phyloP scores from a whole-genome alignment of 805 yeast genomes.

The Kluyveromyces wickerhamii region DNA sequence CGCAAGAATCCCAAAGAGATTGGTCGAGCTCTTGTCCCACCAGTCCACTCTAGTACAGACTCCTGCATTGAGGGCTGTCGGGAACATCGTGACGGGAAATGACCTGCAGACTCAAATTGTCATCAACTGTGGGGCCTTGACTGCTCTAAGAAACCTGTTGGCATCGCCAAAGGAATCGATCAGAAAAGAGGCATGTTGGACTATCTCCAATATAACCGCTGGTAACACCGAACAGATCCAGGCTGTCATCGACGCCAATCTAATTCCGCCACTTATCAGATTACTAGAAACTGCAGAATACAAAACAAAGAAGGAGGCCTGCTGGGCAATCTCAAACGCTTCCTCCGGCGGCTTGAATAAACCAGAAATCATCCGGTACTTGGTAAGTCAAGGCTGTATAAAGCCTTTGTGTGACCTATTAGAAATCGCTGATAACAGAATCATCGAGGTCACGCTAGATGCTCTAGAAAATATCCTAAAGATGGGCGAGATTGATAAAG shows the following conservation, averaged over 20 bases:
- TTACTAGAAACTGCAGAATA: conserved; percentile 78
- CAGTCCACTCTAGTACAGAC: conserved; percentile 85
- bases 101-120: conserved; percentile 93
- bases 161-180: conserved; percentile 83
- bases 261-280: conserved; percentile 85
- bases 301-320: conserved; percentile 96
- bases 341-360: conserved; percentile 88
- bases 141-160: conserved; percentile 73
- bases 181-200: conserved; percentile 98
- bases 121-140: conserved; percentile 84
- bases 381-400: conserved; percentile 92
- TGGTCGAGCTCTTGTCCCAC: conserved; percentile 84
- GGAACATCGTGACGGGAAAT: conserved; percentile 96
- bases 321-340: conserved; percentile 99
- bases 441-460: conserved; percentile 90
- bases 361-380: conserved; percentile 89
- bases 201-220: conserved; percentile 95
- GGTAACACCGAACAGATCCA: conserved; percentile 94
- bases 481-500: conserved; percentile 91
- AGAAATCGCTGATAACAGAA: conserved; percentile 80
- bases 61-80: conserved; percentile 95
- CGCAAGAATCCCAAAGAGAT: conserved; percentile 87
- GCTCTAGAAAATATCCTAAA: conserved; percentile 89
- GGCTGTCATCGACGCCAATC: conserved; percentile 90
- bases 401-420: conserved; percentile 93